Evolutionary conservation across 2,329 filamentous ascomycete species (phyloP).

Genomic region (Aspergillus bombycis): DNA sequence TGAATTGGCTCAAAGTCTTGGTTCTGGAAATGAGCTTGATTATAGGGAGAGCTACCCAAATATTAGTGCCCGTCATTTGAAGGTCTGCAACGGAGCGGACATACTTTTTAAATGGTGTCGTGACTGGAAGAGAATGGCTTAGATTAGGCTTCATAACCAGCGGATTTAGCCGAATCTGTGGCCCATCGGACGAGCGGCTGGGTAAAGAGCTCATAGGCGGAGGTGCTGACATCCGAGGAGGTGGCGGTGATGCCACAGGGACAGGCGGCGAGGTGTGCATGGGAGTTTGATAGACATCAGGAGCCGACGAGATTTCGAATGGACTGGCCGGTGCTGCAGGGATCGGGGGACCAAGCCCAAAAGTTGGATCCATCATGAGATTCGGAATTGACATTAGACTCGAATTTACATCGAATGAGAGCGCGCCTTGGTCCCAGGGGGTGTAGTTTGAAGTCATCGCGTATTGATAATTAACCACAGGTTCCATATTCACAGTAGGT

Average conservation of each 20-base stretch:
- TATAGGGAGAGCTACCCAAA: conserved; percentile 44
- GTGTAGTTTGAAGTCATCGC: conserved; percentile 43
- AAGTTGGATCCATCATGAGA: conserved; percentile 42
- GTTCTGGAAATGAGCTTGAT: conserved; percentile 51
- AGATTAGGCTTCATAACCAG: conserved; percentile 45
- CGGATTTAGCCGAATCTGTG: conserved; percentile 47
- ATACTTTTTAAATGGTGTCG: conserved; percentile 48
- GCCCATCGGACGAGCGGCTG: conserved; percentile 39
- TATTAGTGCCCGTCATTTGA: conserved; percentile 5
- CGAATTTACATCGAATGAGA: conserved; percentile 45
- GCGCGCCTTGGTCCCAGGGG: conserved; percentile 41
- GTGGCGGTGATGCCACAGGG: conserved; percentile 33
- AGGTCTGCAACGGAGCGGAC: conserved; percentile 7
- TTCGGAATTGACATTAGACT: conserved; percentile 46
- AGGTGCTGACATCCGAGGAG: conserved; percentile 29
- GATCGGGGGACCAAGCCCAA: conserved; percentile 32
- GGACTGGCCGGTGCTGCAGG: conserved; percentile 34
- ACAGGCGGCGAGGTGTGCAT: conserved; percentile 31
- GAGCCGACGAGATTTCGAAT: conserved; percentile 35
- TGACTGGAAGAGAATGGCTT: conserved; percentile 44
- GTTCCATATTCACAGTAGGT: conserved; percentile 39
- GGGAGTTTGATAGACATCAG: conserved; percentile 39
- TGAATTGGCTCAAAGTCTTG: conserved; percentile 50
- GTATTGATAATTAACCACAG: conserved; percentile 46
- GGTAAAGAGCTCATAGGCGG: conserved; percentile 38